Evolutionary conservation across 1,284 basidiomycete species (phyloP).

Genomic region (Pyrrhoderma lamaoense): DNA sequence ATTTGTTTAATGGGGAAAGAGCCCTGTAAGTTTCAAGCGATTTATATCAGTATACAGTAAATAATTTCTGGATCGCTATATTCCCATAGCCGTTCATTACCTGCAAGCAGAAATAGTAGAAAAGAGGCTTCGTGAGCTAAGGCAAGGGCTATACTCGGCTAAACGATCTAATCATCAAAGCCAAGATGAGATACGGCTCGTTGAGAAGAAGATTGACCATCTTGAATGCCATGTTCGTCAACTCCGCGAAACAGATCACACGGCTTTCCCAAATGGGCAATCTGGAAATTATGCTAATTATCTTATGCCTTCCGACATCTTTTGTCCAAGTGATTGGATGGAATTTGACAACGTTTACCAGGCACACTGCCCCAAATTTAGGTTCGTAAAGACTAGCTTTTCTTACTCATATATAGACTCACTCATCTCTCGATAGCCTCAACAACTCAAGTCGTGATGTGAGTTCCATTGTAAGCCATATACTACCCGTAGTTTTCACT

Average conservation of each 20-base stretch:
- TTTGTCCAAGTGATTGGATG: conserved; percentile 66
- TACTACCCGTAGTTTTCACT: background rate
- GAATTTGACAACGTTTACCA: conserved; percentile 90
- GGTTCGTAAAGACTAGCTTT: background rate
- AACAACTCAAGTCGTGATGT: conserved; percentile 61
- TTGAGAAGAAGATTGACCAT: conserved; percentile 47
- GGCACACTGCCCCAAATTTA: conserved; percentile 81
- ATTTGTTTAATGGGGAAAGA: conserved; percentile 76
- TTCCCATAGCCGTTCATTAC: conserved; percentile 48
- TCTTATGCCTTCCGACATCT: conserved; percentile 58
- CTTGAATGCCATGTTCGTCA: conserved; percentile 56
- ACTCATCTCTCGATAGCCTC: conserved; percentile 34
- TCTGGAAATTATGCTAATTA: conserved; percentile 32
- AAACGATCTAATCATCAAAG: background rate
- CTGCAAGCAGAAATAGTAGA: conserved; percentile 65
- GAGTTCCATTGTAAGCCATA: background rate
- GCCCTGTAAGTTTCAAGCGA: conserved; percentile 45
- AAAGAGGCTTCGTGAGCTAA: conserved; percentile 47
- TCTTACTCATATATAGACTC: background rate
- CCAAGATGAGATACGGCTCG: background rate
- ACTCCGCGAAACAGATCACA: conserved; percentile 36
- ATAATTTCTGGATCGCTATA: conserved; percentile 1
- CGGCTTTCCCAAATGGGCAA: conserved; percentile 28
- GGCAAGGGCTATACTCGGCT: conserved; percentile 25
- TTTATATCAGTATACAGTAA: too few relatives aligned